Conservation (phyloP, 352 stramenopile species). For the Phytophthora citrophthora region DNA sequence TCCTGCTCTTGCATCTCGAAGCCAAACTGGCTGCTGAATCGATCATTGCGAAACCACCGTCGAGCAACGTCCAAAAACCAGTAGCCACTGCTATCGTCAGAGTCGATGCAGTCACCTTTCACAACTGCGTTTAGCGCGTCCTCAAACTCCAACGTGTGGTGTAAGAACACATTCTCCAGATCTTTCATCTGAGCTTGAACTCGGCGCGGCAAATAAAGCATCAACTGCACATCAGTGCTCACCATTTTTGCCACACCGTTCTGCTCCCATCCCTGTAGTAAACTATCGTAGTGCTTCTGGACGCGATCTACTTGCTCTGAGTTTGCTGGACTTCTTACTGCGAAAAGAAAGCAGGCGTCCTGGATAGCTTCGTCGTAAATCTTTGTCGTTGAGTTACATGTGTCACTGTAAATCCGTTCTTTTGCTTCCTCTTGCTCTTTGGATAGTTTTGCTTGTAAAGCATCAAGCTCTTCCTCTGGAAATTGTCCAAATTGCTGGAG, state of each 20-base stretch:
- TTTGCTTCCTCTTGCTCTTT: background rate
- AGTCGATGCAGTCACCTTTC: too few species aligned
- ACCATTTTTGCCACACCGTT: background rate
- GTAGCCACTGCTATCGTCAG: background rate
- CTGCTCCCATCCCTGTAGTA: conserved; percentile 3
- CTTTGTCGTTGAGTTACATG: background rate
- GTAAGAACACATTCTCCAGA: background rate
- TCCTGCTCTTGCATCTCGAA: conserved; percentile 4
- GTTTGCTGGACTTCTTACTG: conserved; percentile 3
- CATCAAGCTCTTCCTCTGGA: conserved; percentile 10
- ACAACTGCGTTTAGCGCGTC: background rate
- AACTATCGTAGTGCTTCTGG: background rate
- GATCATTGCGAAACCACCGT: background rate
- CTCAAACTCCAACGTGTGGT: background rate
- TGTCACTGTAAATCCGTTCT: background rate
- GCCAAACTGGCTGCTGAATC: conserved; percentile 7
- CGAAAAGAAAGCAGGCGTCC: conserved; percentile 19
- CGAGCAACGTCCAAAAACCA: background rate
- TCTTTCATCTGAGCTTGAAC: conserved; percentile 24
- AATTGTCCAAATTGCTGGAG: conserved; percentile 13
- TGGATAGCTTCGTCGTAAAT: background rate
- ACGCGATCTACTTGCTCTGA: conserved; percentile 3
- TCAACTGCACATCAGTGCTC: background rate
- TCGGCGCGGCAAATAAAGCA: conserved; percentile 19
- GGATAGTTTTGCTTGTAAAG: background rate